A percentile compares a stretch with the other conserved stretches of the same genome.
Evolutionary conservation across 2,329 filamentous ascomycete genomes (phyloP).

Genomic region (Alternaria sp.): DNA sequence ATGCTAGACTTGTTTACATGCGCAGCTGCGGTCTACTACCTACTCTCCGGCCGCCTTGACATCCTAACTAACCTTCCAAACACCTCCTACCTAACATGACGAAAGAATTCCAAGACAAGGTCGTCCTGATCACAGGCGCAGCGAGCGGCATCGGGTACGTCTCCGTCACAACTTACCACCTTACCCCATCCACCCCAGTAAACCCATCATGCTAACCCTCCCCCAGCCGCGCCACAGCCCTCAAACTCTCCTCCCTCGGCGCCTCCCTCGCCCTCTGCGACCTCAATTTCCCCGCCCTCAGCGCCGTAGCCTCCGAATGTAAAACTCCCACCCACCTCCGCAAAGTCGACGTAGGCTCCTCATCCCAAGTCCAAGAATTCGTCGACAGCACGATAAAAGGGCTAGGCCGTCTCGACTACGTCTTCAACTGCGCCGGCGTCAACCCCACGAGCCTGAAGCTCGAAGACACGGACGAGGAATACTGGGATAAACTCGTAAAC

Average conservation of each 20-base stretch:
- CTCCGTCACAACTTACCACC: not conserved
- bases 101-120: conserved; percentile 38
- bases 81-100: conserved; percentile 22
- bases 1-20: not conserved
- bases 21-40: not conserved
- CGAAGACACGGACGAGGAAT: conserved; percentile 53
- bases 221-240: conserved; percentile 52
- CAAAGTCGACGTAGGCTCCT: conserved; percentile 56
- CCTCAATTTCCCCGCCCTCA: conserved; percentile 50
- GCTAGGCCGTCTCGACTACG: conserved; percentile 48
- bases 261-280: conserved; percentile 44
- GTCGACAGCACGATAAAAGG: conserved; percentile 47
- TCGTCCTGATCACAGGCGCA: conserved; percentile 40
- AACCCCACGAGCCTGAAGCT: conserved; percentile 55
- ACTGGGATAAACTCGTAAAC: conserved; percentile 55
- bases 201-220: not conserved
- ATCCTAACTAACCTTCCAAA: too few relatives aligned
- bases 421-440: conserved; percentile 57
- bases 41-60: not conserved
- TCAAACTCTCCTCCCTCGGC: conserved; percentile 56
- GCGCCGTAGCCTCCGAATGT: conserved; percentile 41
- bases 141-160: conserved; percentile 55
- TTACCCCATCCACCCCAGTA: not conserved
- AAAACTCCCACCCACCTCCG: conserved; percentile 39
- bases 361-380: conserved; percentile 51